Evolutionary conservation across 495 filamentous ascomycete genomes (phyloP).

Genomic region (Neurospora sp.): DNA sequence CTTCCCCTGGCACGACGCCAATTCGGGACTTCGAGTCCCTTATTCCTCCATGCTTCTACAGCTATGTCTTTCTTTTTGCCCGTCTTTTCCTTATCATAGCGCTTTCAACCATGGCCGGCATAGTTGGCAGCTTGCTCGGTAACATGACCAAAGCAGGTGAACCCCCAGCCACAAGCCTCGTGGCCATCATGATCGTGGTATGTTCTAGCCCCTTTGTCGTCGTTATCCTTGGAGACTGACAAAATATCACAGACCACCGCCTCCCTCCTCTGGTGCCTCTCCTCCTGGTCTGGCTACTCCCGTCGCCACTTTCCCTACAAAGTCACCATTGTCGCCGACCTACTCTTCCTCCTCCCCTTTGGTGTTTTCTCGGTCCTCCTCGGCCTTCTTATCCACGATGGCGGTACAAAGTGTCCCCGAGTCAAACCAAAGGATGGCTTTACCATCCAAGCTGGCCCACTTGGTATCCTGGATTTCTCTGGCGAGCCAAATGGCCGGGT

Average conservation of each 20-base stretch:
- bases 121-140: constrained; percentile 69
- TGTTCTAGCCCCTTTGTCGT: constrained; percentile 12
- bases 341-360: constrained; percentile 57
- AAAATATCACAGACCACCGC: constrained; percentile 50
- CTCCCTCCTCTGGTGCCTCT: constrained; percentile 63
- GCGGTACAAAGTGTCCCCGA: not conserved
- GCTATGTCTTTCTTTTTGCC: not conserved
- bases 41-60: not conserved
- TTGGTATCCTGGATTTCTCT: not conserved
- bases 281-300: constrained; percentile 67
- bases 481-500: not conserved
- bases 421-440: not conserved
- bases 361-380: constrained; percentile 61
- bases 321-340: constrained; percentile 53
- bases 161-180: constrained; percentile 54
- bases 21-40: not conserved
- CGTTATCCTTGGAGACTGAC: constrained; percentile 4
- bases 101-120: constrained; percentile 63
- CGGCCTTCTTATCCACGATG: constrained; percentile 64
- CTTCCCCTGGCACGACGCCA: not conserved
- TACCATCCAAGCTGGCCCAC: not conserved
- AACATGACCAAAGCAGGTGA: constrained; percentile 50
- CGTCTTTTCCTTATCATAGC: constrained; percentile 9
- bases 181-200: constrained; percentile 71
- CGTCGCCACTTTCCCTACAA: constrained; percentile 67